Base-by-base conservation (phyloP, 208 protist genomes). In the Leptomonas pyrrhocoris region DNA sequence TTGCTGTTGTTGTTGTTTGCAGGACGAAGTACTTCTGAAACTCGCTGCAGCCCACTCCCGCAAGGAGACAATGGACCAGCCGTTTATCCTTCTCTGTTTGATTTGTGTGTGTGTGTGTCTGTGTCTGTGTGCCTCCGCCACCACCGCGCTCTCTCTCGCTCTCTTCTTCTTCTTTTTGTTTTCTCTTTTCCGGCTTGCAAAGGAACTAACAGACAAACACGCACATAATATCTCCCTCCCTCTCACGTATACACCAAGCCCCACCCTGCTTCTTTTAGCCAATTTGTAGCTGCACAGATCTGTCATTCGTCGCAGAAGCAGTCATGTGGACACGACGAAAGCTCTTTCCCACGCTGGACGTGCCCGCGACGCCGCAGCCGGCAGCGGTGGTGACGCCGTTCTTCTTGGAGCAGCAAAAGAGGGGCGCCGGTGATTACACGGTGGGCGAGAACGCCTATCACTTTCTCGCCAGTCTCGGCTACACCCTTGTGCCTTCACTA, bases 401-500 rank as follows among this genome's bases (percentile, higher is more conserved):
- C 15, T 80, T 56, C 19, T 15, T 55, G 0, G 61, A 72, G 58
- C 49, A 73, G 11, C 34, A 56, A 43, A 21, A 40, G 25, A 48
- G 40, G 19, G 21, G 63, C 23, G 36, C 43, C 31, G 49, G 34
- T 2, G 27, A 28, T n/a, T 63, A 77, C 15, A 63, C 68, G 27
- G n/a, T 79, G 16, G 53, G 61, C 19, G 79, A 82, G n/a, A 56
- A 60, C 51, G 67, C 46, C 51, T 82, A 87, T 54, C 70, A 89
- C 70, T 87, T 84, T 28, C 61, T 92, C 16, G 38, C 77, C 13
- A 57, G 78, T 15, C 74, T 94, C 23, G 74, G 36, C 28, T 94
- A 94, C 62, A 80, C 74, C 34, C 72, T 94, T 18, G 77, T 94
- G 27, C 81, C 86, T 2, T 19, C 56, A 4, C 34, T 88, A 1